Evolutionary conservation across 768 basidiomycete species (phyloP).

Genomic region (Serendipita sp.): DNA sequence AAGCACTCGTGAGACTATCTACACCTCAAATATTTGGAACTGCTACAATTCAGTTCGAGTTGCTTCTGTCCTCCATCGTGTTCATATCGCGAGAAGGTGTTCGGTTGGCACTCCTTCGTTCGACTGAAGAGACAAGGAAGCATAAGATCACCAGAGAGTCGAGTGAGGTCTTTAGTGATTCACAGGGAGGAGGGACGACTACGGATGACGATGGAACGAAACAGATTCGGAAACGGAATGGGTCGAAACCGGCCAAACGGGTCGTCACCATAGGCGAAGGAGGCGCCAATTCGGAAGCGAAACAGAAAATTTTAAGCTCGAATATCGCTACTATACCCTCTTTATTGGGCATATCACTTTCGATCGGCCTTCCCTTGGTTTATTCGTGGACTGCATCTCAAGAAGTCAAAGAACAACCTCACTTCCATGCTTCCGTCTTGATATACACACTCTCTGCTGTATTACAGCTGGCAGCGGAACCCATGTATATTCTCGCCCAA

Average conservation of each 20-base stretch:
- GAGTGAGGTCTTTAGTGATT: background rate
- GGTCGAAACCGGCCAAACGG: background rate
- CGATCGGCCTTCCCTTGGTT: slow-evolving; percentile 31
- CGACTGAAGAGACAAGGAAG: slow-evolving; percentile 13
- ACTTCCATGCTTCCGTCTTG: slow-evolving; percentile 44
- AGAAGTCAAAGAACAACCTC: slow-evolving; percentile 41
- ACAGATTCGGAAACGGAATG: no score
- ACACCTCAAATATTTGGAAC: slow-evolving; percentile 46
- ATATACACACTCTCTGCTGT: slow-evolving; percentile 63
- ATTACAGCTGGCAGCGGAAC: slow-evolving; percentile 67
- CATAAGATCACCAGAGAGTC: background rate
- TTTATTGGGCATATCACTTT: slow-evolving; percentile 48
- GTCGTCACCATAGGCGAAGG: background rate
- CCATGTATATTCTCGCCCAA: slow-evolving; percentile 61
- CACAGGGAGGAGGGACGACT: background rate
- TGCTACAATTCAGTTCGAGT: slow-evolving; percentile 86
- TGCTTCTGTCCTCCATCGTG: slow-evolving; percentile 74
- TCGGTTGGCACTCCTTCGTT: slow-evolving; percentile 58
- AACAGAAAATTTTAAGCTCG: slow-evolving; percentile 16
- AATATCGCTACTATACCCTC: slow-evolving; percentile 52
- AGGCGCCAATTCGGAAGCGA: background rate
- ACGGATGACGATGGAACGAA: no score
- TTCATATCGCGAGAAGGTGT: slow-evolving; percentile 92
- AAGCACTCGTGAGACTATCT: slow-evolving; percentile 46
- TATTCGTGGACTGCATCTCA: slow-evolving; percentile 40